Conservation (phyloP, 345 rosid species). For the Populus deltoides region DNA sequence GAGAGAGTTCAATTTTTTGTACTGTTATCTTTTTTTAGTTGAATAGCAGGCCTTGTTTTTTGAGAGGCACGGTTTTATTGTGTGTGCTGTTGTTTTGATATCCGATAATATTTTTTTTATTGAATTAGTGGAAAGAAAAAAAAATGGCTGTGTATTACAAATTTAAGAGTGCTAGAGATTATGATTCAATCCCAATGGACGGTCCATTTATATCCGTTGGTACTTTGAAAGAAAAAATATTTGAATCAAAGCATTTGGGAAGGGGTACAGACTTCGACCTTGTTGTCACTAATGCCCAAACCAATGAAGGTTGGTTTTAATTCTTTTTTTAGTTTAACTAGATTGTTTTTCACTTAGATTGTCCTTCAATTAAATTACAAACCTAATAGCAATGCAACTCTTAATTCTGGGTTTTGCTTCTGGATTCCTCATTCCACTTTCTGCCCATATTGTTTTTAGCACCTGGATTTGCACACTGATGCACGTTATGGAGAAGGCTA, state of each 20-base stretch:
- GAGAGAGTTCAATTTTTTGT: conserved; percentile 13
- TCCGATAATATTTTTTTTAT: not conserved
- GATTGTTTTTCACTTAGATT: not conserved
- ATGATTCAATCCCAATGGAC: conserved; percentile 87
- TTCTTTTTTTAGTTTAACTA: not conserved
- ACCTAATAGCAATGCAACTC: not conserved
- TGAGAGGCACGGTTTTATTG: conserved; percentile 9
- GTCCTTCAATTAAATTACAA: not conserved
- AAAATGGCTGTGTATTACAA: conserved; percentile 96
- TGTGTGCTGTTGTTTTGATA: conserved; percentile 1
- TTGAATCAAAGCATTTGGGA: conserved; percentile 99
- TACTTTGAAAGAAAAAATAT: conserved; percentile 96
- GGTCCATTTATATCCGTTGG: conserved; percentile 98
- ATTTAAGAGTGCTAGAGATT: conserved; percentile 99
- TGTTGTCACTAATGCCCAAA: conserved; percentile 96
- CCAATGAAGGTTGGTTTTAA: conserved; percentile 93
- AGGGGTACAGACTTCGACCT: conserved; percentile 98
- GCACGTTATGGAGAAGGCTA: not conserved
- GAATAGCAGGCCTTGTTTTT: conserved; percentile 24
- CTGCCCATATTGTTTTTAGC: not conserved
- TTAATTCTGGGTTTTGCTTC: conserved; percentile 5
- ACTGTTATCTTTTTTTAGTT: conserved; percentile 10
- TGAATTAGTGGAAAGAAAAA: not conserved
- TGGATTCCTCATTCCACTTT: not conserved
- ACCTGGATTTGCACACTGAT: not conserved